Evolutionary conservation across 1,284 basidiomycete species (phyloP), one percentile per base, ranked within the genome.

Genomic region (Thecaphora thlaspeos): DNA sequence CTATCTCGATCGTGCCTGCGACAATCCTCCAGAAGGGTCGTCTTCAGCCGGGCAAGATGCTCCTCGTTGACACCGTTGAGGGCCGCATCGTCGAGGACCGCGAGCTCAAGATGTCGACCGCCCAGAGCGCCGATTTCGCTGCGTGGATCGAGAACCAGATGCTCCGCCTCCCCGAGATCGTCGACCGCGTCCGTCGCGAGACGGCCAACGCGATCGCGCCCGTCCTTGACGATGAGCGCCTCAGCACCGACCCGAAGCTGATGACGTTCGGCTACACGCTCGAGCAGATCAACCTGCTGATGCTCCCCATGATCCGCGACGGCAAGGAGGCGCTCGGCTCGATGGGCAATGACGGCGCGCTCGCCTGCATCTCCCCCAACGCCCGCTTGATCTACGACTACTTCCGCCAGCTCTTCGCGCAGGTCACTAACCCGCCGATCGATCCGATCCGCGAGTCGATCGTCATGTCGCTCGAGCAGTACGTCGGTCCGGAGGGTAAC

Each of bases 401-500:
- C 66, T 75, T 75, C 65, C 67, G 73, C 40, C 68, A 75, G 66
- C 69, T 75, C 41, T 75, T 75, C 39, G 73, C 73, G 45, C 73
- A 75, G 61, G 73, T 75, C 48, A 75, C 73, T 58, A 75, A 75
- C 61, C 73, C 73, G 46, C 73, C 73, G 24, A 75, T 75, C 46
- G 73, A 75, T 58, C 73, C 73, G 22, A 75, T 75, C 41, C 72
- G 73, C 44, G 73, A 75, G 60, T 51, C 71, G 10, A 59, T 75
- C 41, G 73, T 75, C 64, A 75, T 75, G 73, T 74, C 72, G 42
- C 65, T 75, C 45, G 71, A 73, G 48, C 70, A 73, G 56, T 74
- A 73, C 51, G 63, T 75, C 30, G 73, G 73, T 32, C 73, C 73
- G 17, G 72, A 75, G 61, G 73, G 73, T 43, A 75, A 75, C 57